These are phyloP conservation scores for Hypoxylon sp. DNA, from an alignment of 2,329 filamentous ascomycete species.

Conservation along the genomic window DNA sequence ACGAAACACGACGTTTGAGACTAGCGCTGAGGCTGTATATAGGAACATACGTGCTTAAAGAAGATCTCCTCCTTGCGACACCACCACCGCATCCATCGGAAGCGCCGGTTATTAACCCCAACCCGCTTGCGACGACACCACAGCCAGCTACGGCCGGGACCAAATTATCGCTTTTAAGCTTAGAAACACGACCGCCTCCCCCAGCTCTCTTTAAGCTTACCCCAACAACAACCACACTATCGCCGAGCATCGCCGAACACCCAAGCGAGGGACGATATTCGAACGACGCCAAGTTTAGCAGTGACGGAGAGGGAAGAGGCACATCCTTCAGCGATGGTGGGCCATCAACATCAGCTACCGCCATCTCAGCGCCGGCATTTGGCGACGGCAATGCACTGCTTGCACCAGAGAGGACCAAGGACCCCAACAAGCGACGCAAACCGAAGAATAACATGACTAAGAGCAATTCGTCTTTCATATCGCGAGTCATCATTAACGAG, in stretches of 20 bases:
- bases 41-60: slow-evolving; percentile 92
- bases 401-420: slow-evolving; percentile 73
- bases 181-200: slow-evolving; percentile 73
- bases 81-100: slow-evolving; percentile 97
- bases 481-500: slow-evolving; percentile 94
- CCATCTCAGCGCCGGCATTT: slow-evolving; percentile 75
- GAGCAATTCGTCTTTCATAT: slow-evolving; percentile 98
- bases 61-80: slow-evolving; percentile 92
- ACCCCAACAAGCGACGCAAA: slow-evolving; percentile 86
- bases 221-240: slow-evolving; percentile 64
- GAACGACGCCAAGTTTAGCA: slow-evolving; percentile 71
- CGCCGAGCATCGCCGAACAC: slow-evolving; percentile 72
- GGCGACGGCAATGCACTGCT: slow-evolving; percentile 88
- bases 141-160: slow-evolving; percentile 88
- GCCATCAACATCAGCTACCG: slow-evolving; percentile 59
- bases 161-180: slow-evolving; percentile 82
- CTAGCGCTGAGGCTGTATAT: slow-evolving; percentile 41
- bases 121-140: slow-evolving; percentile 88
- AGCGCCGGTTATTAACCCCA: slow-evolving; percentile 86
- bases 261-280: slow-evolving; percentile 73
- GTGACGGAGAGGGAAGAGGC: slow-evolving; percentile 67
- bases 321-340: slow-evolving; percentile 67
- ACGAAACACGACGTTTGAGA: neutral
- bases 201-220: slow-evolving; percentile 69
- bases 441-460: slow-evolving; percentile 99